phyloP scores from a whole-genome alignment of 148 eudicot species.

The Dysphania ambrosioides region DNA sequence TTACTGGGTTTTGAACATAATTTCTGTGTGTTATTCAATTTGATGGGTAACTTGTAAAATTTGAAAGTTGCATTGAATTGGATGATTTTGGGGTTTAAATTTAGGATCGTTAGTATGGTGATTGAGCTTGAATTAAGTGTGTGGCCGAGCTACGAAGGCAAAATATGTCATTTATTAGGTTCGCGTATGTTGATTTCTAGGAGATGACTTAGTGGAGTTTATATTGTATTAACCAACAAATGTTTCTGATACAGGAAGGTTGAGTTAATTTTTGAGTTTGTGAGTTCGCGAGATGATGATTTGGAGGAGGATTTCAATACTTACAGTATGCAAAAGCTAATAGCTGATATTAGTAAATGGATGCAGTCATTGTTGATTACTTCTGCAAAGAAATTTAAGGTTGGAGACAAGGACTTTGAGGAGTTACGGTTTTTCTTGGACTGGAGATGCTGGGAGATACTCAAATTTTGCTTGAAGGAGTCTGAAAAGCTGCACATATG shows the following conservation, averaged over 20 bases:
- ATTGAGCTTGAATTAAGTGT: neutral
- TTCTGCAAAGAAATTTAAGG: conserved; percentile 59
- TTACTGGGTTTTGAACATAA: neutral
- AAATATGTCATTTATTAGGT: neutral
- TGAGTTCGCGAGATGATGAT: conserved; percentile 45
- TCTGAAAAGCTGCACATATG: conserved; percentile 39
- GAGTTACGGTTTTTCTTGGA: conserved; percentile 54
- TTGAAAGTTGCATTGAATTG: no score
- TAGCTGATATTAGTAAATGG: conserved; percentile 56
- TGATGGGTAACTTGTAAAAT: neutral
- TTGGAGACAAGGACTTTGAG: conserved; percentile 37
- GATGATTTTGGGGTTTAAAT: neutral
- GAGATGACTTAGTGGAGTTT: neutral
- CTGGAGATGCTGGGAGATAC: conserved; percentile 76
- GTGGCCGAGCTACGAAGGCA: neutral
- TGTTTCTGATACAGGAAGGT: conserved; percentile 64
- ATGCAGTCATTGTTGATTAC: conserved; percentile 61
- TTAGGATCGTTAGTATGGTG: neutral
- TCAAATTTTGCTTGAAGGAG: conserved; percentile 75
- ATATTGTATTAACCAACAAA: neutral
- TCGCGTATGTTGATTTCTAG: neutral
- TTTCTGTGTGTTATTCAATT: neutral
- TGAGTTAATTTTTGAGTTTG: conserved; percentile 53
- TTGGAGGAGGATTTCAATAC: conserved; percentile 34
- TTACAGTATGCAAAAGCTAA: conserved; percentile 46